phyloP scores from a whole-genome alignment of 768 basidiomycete genomes.

The Russula virescens region DNA sequence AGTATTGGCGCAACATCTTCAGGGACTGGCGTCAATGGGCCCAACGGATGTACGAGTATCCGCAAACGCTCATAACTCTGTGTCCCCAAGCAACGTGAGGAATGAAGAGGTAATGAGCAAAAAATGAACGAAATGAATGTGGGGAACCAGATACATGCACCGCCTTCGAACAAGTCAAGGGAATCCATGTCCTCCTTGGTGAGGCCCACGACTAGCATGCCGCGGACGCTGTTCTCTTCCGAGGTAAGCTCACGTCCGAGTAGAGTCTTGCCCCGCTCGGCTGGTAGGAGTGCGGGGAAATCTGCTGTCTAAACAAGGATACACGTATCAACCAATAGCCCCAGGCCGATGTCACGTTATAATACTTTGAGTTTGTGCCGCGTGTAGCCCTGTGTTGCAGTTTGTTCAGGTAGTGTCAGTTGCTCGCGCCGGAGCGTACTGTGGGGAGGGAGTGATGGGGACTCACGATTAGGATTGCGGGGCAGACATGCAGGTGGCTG shows the following conservation, averaged over 20 bases:
- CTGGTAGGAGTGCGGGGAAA: conserved; percentile 80
- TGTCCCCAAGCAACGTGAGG: neutral
- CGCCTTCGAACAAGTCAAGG: conserved; percentile 80
- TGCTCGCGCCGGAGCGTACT: neutral
- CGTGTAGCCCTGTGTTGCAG: conserved; percentile 56
- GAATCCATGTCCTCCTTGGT: conserved; percentile 53
- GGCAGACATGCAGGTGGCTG: conserved; percentile 54
- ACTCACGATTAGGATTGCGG: conserved; percentile 69
- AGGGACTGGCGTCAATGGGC: conserved; percentile 32
- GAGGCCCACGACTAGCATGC: conserved; percentile 73
- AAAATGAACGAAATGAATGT: neutral
- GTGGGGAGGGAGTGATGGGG: too few relatives aligned
- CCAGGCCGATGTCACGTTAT: too few relatives aligned
- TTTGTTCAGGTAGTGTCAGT: neutral
- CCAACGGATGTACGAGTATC: conserved; percentile 55
- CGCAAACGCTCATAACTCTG: conserved; percentile 61
- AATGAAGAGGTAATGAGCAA: neutral
- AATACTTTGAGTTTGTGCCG: conserved; percentile 70
- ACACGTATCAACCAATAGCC: too few relatives aligned
- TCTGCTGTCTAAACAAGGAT: conserved; percentile 46
- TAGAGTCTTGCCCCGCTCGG: conserved; percentile 38
- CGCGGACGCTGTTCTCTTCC: conserved; percentile 69
- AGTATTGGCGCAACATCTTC: conserved; percentile 4
- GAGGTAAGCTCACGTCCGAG: conserved; percentile 38
- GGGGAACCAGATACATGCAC: conserved; percentile 39